Evolutionary conservation across 1,284 basidiomycete species (phyloP).

Genomic region (Ustilago vetiveriae): DNA sequence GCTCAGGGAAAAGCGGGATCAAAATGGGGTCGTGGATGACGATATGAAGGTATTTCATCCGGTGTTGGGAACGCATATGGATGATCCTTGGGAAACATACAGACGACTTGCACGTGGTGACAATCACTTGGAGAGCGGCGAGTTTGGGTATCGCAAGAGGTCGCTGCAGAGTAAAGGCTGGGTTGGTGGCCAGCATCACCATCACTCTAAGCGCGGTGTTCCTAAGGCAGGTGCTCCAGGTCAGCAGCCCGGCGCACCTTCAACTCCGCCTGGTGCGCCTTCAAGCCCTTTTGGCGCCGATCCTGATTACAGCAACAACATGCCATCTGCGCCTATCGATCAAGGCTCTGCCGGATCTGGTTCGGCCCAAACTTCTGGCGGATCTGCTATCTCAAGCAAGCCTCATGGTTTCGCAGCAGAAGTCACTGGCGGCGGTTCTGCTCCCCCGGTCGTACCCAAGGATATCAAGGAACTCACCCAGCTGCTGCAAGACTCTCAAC

Average conservation of each 20-base stretch:
- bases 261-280: background rate
- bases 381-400: constrained; percentile 7
- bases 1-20: background rate
- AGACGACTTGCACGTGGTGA: background rate
- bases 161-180: background rate
- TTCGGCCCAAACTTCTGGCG: background rate
- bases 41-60: constrained; percentile 27
- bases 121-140: background rate
- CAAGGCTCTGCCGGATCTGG: background rate
- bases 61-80: constrained; percentile 9
- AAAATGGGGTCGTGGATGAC: constrained; percentile 7
- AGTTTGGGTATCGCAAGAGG: constrained; percentile 10
- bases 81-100: constrained; percentile 26
- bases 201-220: background rate
- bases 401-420: constrained; percentile 60
- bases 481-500: constrained; percentile 64
- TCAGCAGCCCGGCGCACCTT: background rate
- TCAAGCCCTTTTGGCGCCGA: background rate
- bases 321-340: constrained; percentile 8
- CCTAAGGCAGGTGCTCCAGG: background rate
- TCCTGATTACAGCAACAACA: constrained; percentile 6
- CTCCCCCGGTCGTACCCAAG: constrained; percentile 63
- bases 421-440: constrained; percentile 67
- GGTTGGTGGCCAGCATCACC: constrained; percentile 4
- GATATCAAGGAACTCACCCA: constrained; percentile 62